These are phyloP conservation scores for Tulasnella sp. DNA, from an alignment of 768 basidiomycete species.

Conservation along the genomic window DNA sequence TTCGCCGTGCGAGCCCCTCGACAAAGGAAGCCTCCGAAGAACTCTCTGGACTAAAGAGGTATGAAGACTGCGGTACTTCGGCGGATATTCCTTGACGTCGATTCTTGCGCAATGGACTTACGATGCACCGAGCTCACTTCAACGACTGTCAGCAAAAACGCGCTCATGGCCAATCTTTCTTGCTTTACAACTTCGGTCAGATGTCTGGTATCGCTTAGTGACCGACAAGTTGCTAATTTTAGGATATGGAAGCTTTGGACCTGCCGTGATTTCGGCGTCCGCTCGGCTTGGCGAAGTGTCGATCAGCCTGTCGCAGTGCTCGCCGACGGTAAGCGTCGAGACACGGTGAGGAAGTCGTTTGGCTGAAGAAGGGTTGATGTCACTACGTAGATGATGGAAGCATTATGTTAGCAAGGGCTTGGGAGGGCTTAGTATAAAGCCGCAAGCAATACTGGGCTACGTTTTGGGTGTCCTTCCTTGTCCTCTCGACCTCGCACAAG, in stretches of 20 bases:
- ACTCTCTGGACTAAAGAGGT: background rate
- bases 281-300: background rate
- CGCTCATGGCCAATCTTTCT: background rate
- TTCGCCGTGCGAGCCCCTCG: background rate
- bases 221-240: no score
- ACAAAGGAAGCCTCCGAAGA: background rate
- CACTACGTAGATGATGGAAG: background rate
- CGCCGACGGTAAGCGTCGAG: background rate
- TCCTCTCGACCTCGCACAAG: background rate
- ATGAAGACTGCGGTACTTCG: background rate
- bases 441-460: background rate
- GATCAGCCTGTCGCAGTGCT: background rate
- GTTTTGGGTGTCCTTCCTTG: background rate
- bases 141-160: background rate
- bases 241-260: background rate
- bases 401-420: background rate
- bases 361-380: background rate
- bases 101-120: background rate
- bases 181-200: no score
- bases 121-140: background rate
- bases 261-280: background rate
- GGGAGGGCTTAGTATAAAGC: background rate
- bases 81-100: background rate
- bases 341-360: background rate
- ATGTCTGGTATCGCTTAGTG: no score